Conservation (phyloP, 2,329 filamentous ascomycete genomes). For the Amylocarpus encephaloides region DNA sequence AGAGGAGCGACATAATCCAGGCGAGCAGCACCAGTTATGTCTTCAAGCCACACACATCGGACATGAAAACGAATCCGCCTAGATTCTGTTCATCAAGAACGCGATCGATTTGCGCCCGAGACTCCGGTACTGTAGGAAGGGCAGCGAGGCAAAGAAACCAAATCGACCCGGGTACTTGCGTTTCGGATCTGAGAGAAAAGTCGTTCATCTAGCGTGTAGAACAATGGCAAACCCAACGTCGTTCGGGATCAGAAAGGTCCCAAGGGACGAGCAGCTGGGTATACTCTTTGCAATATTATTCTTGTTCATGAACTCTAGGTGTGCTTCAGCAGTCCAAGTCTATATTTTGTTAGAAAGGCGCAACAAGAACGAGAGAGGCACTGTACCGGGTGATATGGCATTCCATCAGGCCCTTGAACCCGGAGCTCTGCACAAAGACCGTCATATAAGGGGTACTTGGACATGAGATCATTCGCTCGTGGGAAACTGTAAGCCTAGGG, state of each 20-base stretch:
- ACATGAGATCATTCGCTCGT: too few relatives aligned
- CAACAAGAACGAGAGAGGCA: not conserved
- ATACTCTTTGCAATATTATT: slow-evolving; percentile 46
- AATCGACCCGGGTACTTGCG: slow-evolving; percentile 29
- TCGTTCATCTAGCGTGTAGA: slow-evolving; percentile 33
- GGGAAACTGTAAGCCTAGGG: too few relatives aligned
- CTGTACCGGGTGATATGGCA: not conserved
- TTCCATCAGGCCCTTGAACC: slow-evolving; percentile 1
- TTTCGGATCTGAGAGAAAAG: slow-evolving; percentile 27
- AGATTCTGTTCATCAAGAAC: slow-evolving; percentile 34
- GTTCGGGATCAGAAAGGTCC: slow-evolving; percentile 39
- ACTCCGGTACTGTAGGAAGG: slow-evolving; percentile 31
- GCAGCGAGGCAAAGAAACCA: slow-evolving; percentile 38
- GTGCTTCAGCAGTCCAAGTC: slow-evolving; percentile 36
- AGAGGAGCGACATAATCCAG: not conserved
- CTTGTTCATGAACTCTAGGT: slow-evolving; percentile 44
- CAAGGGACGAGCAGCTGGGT: slow-evolving; percentile 48
- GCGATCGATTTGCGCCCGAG: slow-evolving; percentile 34
- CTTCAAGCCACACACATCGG: slow-evolving; percentile 32
- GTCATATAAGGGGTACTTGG: too few relatives aligned
- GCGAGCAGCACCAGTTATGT: not conserved
- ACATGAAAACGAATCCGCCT: slow-evolving; percentile 39
- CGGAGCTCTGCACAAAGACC: not conserved
- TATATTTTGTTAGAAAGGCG: not conserved
- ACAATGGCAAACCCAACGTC: slow-evolving; percentile 33